These are phyloP conservation scores for Tricholomella constricta DNA, from an alignment of 768 basidiomycete genomes.

Conservation along the genomic window DNA sequence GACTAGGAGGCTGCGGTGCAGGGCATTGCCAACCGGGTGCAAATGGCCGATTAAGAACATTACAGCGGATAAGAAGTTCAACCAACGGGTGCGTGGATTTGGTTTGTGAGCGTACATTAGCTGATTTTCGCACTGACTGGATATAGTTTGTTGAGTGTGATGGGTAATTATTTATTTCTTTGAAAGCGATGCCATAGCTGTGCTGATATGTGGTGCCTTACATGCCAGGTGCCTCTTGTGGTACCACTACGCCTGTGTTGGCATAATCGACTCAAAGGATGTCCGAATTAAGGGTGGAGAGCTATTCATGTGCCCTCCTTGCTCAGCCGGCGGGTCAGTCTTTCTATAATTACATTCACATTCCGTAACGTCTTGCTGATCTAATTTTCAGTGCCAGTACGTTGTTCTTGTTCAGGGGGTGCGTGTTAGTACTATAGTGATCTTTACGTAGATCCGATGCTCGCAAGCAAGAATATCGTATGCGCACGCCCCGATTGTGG, in stretches of 20 bases:
- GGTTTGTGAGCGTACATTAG: neutral
- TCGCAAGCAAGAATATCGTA: constrained; percentile 3
- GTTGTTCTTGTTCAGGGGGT: neutral
- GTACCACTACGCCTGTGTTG: constrained; percentile 58
- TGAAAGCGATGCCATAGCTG: constrained; percentile 13
- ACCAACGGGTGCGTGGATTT: constrained; percentile 28
- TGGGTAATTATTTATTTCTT: neutral
- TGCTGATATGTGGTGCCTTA: neutral
- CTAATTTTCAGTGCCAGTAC: constrained; percentile 13
- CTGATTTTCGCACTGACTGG: neutral
- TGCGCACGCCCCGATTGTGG: constrained; percentile 34
- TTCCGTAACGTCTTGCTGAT: neutral
- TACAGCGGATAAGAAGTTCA: constrained; percentile 27
- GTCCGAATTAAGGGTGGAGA: constrained; percentile 30
- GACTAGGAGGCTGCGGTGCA: constrained; percentile 11
- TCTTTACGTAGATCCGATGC: constrained; percentile 17
- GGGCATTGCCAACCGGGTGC: neutral
- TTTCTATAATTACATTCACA: constrained; percentile 6
- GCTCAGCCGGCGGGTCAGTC: constrained; percentile 33
- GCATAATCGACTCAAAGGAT: constrained; percentile 36
- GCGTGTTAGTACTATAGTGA: no score
- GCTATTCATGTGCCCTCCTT: constrained; percentile 46
- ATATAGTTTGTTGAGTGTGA: constrained; percentile 31
- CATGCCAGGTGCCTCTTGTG: constrained; percentile 40
- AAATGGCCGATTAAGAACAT: constrained; percentile 29